These are phyloP conservation scores for Chaetomiaceae sp. DNA, from an alignment of 2,329 filamentous ascomycete genomes.

Conservation along the genomic window DNA sequence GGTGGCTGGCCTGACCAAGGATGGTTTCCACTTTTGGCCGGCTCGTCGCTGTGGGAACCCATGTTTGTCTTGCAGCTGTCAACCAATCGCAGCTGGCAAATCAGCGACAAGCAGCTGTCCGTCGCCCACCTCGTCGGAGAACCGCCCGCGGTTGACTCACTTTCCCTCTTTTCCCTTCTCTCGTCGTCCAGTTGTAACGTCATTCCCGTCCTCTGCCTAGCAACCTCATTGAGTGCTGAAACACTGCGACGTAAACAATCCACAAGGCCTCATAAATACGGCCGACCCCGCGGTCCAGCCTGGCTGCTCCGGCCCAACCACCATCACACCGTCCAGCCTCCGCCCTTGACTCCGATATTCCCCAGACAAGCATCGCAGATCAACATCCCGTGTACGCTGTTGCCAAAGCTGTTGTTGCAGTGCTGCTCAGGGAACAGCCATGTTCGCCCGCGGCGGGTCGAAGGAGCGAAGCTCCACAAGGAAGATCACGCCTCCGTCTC, in stretches of 20 bases:
- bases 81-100: constrained; percentile 21
- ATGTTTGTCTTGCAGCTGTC: constrained; percentile 20
- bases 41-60: constrained; percentile 24
- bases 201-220: constrained; percentile 6
- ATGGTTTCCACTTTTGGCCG: too few relatives aligned
- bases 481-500: constrained; percentile 58
- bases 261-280: constrained; percentile 7
- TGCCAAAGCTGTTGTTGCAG: too few relatives aligned
- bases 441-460: constrained; percentile 33
- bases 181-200: neutral
- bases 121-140: constrained; percentile 8
- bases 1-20: too few relatives aligned
- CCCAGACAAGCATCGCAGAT: neutral
- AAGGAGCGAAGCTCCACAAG: constrained; percentile 38
- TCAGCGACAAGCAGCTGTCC: neutral
- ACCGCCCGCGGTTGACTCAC: constrained; percentile 14
- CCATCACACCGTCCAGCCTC: neutral
- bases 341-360: neutral
- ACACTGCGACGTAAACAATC: constrained; percentile 15
- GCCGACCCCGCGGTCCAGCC: neutral
- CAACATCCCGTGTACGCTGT: neutral
- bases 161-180: neutral
- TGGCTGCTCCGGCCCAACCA: constrained; percentile 1
- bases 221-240: constrained; percentile 13
- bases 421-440: constrained; percentile 19